Conservation (phyloP, 164 flowering plant genomes). For the Berberis vulgaris region DNA sequence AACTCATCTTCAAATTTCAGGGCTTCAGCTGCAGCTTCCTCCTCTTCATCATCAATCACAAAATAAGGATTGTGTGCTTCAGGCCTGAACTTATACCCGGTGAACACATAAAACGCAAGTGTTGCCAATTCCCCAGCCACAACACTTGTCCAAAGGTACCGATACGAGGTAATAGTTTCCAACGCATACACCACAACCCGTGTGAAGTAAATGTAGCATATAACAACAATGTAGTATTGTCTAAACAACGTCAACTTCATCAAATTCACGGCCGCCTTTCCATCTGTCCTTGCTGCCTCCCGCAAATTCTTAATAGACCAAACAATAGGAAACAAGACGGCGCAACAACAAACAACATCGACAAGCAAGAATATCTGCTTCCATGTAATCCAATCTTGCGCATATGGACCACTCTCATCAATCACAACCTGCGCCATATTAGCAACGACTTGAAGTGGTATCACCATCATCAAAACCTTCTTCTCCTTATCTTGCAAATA, state of each 20-base stretch:
- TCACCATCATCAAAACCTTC: conserved; percentile 23
- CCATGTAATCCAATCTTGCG: conserved; percentile 37
- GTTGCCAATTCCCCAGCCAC: conserved; percentile 24
- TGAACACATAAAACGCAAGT: conserved; percentile 22
- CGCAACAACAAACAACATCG: conserved; percentile 29
- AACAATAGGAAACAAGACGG: conserved; percentile 33
- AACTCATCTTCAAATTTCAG: too few species aligned
- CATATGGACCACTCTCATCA: conserved; percentile 24
- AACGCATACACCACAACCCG: conserved; percentile 24
- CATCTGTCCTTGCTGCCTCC: conserved; percentile 36
- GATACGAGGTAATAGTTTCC: conserved; percentile 11
- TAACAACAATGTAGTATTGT: conserved; percentile 30
- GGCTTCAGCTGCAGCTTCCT: conserved; percentile 1
- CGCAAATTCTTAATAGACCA: conserved; percentile 34
- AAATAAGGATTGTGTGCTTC: conserved; percentile 28
- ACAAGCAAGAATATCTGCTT: conserved; percentile 27
- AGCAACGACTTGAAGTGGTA: conserved; percentile 15
- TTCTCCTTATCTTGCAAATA: conserved; percentile 34
- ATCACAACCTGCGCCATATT: conserved; percentile 30
- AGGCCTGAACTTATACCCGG: conserved; percentile 28
- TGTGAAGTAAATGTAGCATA: conserved; percentile 31
- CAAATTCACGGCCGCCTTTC: conserved; percentile 35
- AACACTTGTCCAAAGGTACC: conserved; percentile 16
- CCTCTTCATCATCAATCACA: conserved; percentile 27
- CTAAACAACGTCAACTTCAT: conserved; percentile 29